Percentiles rank a stretch among this genome's conserved stretches.
Evolutionary conservation across 2,329 filamentous ascomycete genomes (phyloP).

Genomic region (Fusarium buharicum): DNA sequence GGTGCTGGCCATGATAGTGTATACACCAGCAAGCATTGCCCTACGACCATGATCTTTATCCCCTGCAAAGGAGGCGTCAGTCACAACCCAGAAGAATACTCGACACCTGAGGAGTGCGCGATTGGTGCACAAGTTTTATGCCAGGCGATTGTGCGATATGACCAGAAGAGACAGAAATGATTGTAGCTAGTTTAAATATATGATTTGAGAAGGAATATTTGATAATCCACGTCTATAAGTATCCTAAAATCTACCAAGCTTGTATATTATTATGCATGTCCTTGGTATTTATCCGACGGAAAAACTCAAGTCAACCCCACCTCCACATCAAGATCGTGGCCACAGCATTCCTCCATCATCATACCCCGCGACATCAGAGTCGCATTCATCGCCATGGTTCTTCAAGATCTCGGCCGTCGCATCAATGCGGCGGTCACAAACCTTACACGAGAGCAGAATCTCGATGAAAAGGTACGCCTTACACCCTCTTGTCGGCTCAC

Average conservation of each 20-base stretch:
- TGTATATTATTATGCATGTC: too few species aligned
- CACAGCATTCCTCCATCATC: constrained; percentile 32
- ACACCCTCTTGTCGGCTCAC: too few species aligned
- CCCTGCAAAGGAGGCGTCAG: constrained; percentile 49
- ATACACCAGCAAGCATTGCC: constrained; percentile 45
- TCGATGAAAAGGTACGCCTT: constrained; percentile 86
- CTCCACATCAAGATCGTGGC: constrained; percentile 42
- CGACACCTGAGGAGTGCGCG: constrained; percentile 47
- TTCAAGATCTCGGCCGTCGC: constrained; percentile 97
- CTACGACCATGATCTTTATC: constrained; percentile 51
- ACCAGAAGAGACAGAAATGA: constrained; percentile 29
- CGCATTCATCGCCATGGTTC: constrained; percentile 75
- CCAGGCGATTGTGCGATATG: constrained; percentile 41
- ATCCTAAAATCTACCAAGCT: too few species aligned
- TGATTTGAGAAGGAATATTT: too few species aligned
- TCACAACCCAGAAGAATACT: constrained; percentile 44
- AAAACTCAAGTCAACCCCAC: constrained; percentile 37
- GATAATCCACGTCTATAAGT: too few species aligned
- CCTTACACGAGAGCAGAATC: constrained; percentile 88
- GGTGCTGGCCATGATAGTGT: constrained; percentile 51
- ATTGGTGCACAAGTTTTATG: constrained; percentile 41
- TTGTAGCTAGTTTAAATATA: too few species aligned
- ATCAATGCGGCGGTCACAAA: constrained; percentile 97
- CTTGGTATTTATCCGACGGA: constrained; percentile 23
- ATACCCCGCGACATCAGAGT: constrained; percentile 41